Conservation (phyloP, 2,329 filamentous ascomycete genomes). For the Xylaria sp. region DNA sequence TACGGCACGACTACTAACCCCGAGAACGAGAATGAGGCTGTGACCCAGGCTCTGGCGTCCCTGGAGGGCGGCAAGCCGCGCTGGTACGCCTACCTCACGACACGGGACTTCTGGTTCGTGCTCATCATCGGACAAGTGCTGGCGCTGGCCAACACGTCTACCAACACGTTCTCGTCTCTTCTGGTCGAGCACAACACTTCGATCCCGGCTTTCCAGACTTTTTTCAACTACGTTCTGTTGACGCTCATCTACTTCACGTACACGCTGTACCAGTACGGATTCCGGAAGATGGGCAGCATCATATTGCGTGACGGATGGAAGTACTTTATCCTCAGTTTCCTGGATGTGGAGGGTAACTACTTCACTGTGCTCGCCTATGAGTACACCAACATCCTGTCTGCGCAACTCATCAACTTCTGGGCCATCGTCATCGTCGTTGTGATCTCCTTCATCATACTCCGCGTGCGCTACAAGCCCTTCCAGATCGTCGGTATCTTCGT, state of each 20-base stretch:
- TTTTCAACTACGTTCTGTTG: conserved; percentile 90
- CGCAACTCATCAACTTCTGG: conserved; percentile 98
- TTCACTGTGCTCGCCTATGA: conserved; percentile 93
- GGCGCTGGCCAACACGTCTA: conserved; percentile 83
- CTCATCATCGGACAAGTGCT: conserved; percentile 76
- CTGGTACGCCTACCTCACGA: conserved; percentile 73
- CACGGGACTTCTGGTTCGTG: conserved; percentile 82
- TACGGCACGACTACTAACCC: conserved; percentile 2
- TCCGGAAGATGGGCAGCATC: conserved; percentile 61
- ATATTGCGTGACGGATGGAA: conserved; percentile 76
- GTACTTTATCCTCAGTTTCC: conserved; percentile 86
- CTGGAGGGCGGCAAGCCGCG: conserved; percentile 49
- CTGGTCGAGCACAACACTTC: conserved; percentile 62
- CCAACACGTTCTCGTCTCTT: conserved; percentile 82
- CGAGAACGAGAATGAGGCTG: conserved; percentile 33
- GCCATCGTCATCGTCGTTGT: conserved; percentile 88
- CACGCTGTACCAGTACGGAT: conserved; percentile 74
- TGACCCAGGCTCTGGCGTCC: conserved; percentile 47
- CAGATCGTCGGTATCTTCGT: conserved; percentile 84
- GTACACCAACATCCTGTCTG: conserved; percentile 85
- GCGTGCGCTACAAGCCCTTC: conserved; percentile 81
- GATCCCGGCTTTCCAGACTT: conserved; percentile 90
- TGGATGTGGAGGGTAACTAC: conserved; percentile 96
- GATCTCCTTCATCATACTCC: conserved; percentile 75
- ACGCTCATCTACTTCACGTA: conserved; percentile 74